Base-by-base conservation (phyloP, 257 asterid species). In the Primulina tabacum region DNA sequence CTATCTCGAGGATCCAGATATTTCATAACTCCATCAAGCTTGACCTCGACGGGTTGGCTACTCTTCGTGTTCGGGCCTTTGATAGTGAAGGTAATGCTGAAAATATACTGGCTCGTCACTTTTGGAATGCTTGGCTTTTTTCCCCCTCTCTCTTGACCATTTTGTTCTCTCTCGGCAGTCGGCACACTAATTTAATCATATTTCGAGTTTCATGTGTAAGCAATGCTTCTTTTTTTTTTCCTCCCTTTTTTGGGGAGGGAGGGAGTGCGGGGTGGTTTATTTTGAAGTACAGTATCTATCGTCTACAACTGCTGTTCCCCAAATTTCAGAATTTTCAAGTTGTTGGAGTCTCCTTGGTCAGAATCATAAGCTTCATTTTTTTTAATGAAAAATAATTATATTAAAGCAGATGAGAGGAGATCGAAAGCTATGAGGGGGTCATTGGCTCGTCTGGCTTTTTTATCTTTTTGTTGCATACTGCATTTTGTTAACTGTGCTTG, bases 1-100 rank as follows among this genome's bases (percentile, higher is more conserved):
- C 59, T 26, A 81, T 92, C 63, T 82, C 88, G 50, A 90, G 91
- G 81, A 85, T 90, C 76, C 92, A 90, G 87, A 92, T 92, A 76
- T 90, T 92, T 65, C 98, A 92, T 75, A 90, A 78, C 75, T 92
- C 98, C 1, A 64, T 92, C 68, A 90, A 92, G 81, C 95, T 92
- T 81, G 97, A 92, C 71, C 95, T 92, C 62, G 98, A 90, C 76
- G 98, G 98, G 38, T 91, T 92, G 14, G 97, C 97, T 67, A 80
- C 95, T 17, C 88, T 92, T 55, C 87, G 89, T 4, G 92, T 81
- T 34, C 97, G 95, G 50, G 98, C 97, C 57, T 92, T 92, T 78
- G 97, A 92, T 73, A 74, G 71, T 47, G 89, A 90, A 85, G 97
- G 98, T 92, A 77, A 61, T 62, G 14, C 35, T 37, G 50, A 34